A percentile compares a stretch with the other conserved stretches of the same genome.
These are phyloP conservation scores for Suillus luteus DNA, from an alignment of 768 basidiomycete species.

Conservation along the genomic window DNA sequence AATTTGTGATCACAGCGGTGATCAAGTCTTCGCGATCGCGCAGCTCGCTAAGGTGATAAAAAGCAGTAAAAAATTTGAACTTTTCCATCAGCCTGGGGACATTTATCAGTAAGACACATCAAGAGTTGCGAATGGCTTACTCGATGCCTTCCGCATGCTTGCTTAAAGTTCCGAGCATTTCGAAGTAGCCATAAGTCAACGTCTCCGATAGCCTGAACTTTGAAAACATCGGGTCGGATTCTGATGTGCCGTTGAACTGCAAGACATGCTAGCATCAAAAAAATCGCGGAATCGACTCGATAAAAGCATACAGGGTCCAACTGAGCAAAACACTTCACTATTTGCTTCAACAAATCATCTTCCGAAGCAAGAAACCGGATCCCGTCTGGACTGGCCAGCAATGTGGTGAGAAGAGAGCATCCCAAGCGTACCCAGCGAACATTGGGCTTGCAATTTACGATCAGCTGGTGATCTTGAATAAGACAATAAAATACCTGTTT, in stretches of 20 bases:
- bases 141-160: constrained; percentile 87
- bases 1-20: constrained; percentile 84
- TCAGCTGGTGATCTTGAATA: constrained; percentile 14
- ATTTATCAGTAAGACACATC: not conserved
- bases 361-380: constrained; percentile 77
- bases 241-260: constrained; percentile 72
- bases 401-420: constrained; percentile 77
- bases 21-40: constrained; percentile 90
- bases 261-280: constrained; percentile 7
- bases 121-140: constrained; percentile 38
- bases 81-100: constrained; percentile 77
- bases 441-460: constrained; percentile 53
- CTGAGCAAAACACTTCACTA: constrained; percentile 86
- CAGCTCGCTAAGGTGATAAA: constrained; percentile 93
- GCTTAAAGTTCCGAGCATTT: constrained; percentile 92
- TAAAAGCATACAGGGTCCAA: constrained; percentile 76
- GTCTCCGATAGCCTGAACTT: constrained; percentile 80
- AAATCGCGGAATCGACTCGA: not conserved
- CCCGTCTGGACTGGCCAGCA: constrained; percentile 84
- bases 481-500: constrained; percentile 50
- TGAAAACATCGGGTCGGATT: constrained; percentile 82
- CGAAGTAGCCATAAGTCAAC: constrained; percentile 89
- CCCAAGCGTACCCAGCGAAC: constrained; percentile 86
- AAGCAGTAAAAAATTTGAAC: constrained; percentile 90
- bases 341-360: constrained; percentile 82